These are phyloP conservation scores for Pilasporangium apinafurcum DNA, from an alignment of 352 stramenopile species.

Conservation along the genomic window DNA sequence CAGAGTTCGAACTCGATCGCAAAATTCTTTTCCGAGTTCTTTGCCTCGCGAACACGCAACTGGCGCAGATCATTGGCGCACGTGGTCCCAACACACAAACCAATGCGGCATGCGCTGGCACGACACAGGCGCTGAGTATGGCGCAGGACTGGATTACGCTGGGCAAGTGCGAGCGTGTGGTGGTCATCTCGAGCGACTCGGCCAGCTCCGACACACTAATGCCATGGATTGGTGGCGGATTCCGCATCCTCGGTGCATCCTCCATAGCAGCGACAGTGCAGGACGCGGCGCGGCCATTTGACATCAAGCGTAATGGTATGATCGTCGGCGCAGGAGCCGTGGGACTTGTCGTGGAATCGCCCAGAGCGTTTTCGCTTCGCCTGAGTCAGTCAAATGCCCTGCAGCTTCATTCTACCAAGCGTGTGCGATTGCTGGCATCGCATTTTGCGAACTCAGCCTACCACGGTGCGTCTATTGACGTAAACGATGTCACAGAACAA, in stretches of 20 bases:
- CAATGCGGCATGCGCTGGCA: slow-evolving; percentile 95
- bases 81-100: slow-evolving; percentile 94
- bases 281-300: slow-evolving; percentile 89
- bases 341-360: slow-evolving; percentile 71
- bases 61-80: slow-evolving; percentile 93
- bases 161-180: slow-evolving; percentile 89
- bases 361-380: slow-evolving; percentile 18
- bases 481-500: slow-evolving; percentile 91
- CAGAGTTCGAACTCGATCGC: slow-evolving; percentile 84
- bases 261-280: slow-evolving; percentile 73
- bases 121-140: slow-evolving; percentile 89
- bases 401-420: slow-evolving; percentile 8
- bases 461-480: slow-evolving; percentile 92
- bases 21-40: slow-evolving; percentile 97
- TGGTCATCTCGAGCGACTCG: slow-evolving; percentile 93
- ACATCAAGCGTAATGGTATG: slow-evolving; percentile 91
- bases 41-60: slow-evolving; percentile 93
- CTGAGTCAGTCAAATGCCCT: neutral
- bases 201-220: slow-evolving; percentile 88
- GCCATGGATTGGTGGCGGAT: slow-evolving; percentile 93
- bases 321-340: slow-evolving; percentile 90
- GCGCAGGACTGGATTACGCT: slow-evolving; percentile 93
- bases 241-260: slow-evolving; percentile 91
- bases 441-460: slow-evolving; percentile 95
- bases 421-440: slow-evolving; percentile 86